Base-by-base conservation (phyloP, 108 stramenopile genomes). In the Fistulifera solaris region DNA sequence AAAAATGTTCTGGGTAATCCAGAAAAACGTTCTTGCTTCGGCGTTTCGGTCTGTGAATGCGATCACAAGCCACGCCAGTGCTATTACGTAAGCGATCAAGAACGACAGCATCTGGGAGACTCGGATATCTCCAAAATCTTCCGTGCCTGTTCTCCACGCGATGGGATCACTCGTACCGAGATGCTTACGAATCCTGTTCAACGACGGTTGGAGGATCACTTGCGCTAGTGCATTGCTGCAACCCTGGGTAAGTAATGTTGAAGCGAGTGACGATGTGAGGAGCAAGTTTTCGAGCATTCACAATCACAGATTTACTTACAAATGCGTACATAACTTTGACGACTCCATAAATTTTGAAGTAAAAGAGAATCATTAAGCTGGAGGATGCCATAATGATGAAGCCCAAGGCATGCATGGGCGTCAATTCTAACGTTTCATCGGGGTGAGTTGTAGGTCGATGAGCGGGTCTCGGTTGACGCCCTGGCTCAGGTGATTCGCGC, bases 1-100 rank as follows among this genome's bases (percentile, higher is more conserved):
- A 59, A 96, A 72, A 28, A 94, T 62, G 56, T 96, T 77, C 67
- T 94, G 94, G 11, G 85, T 49, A n/a, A 90, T 46, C 96, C 96
- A 96, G 58, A 65, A 90, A 51, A 80, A 86, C 1, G 68, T 42
- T 45, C 61, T 71, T 35, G 43, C 35, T 19, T 78, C 59, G 17
- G 84, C 66, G 39, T 84, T 74, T 8, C 59, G 73, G 16, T 58
- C 52, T 15, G 49, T 61, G 43, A 85, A 66, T 8, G 82, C 77
- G 38, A 85, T 72, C 25, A 75, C 73, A 73, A 56, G 60, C 76
- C 62, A 81, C 14, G 31, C 60, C 70, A 70, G 62, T 31, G 62
- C 77, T 52, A 70, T 44, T 43, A 58, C 21, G 48, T 66, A 78
- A 17, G 62, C 68, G 16, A 67, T 56, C 13, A 69, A 22, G 13